Evolutionary conservation across 2,329 filamentous ascomycete species (phyloP), one percentile per base, ranked within the genome.

Genomic region (Fusarium dimerum): DNA sequence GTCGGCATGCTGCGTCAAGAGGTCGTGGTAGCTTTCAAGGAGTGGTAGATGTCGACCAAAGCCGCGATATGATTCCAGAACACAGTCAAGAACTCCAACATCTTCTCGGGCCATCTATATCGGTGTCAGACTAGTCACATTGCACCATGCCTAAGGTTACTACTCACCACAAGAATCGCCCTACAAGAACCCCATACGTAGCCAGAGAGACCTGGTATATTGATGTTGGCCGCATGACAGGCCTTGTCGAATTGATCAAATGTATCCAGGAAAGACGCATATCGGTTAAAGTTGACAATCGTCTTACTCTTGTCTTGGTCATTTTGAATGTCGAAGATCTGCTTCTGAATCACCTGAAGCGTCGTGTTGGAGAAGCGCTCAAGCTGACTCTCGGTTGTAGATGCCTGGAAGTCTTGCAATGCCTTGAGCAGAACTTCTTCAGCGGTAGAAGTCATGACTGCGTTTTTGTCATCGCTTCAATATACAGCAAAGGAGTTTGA

Each of bases 121-220:
- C 20, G 7, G 20, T 26, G 7, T 26, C 7, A 26, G 20, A 26
- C 20, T 26, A 26, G 20, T 26, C 20, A 26, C 20, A n/a, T n/a
- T 26, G 7, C 7, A 26, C 20, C 20, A 26, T 26, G 20, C 20
- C 20, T 7, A 26, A 26, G 20, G 15, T 18, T 9, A 15, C 29
- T 17, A 2, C 6, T 16, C 12, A 12, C 20, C n/a, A 16, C 3
- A 39, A 52, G 16, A 10, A 53, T 47, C 10, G 32, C 34, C 20
- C 34, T 43, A 20, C 40, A 42, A 18, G 51, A 47, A 1, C 46
- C 51, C 51, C 51, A 53, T 9, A 53, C 41, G 29, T 45, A 53
- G 10, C 6, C 20, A 2, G 40, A 43, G 13, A 47, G 12, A 20
- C 49, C 38, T 11, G 43, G 10, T 3, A 49, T 39, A 1, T n/a